Percentiles rank a stretch among this genome's conserved stretches.
Conservation (phyloP, 495 filamentous ascomycete species). For the Barbatosphaeria neglecta region DNA sequence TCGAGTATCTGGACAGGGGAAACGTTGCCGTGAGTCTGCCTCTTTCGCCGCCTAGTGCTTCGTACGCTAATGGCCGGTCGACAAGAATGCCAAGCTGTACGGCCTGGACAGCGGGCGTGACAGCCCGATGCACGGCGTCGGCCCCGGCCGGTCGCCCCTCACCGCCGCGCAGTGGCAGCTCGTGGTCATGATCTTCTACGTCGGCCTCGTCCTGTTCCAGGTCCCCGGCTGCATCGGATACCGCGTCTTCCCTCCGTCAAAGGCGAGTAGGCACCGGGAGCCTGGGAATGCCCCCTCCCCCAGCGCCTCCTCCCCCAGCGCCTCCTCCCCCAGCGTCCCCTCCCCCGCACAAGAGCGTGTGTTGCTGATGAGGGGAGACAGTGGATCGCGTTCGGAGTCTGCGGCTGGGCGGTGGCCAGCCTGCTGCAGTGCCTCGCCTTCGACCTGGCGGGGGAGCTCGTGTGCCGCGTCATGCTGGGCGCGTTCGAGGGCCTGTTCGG, state of each 20-base stretch:
- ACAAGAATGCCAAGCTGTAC: neutral
- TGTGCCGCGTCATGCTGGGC: neutral
- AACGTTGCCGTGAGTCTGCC: neutral
- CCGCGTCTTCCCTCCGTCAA: neutral
- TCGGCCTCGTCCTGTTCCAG: neutral
- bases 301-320: neutral
- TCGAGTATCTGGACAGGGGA: slow-evolving; percentile 1
- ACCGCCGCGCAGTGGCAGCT: neutral
- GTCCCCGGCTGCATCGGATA: neutral
- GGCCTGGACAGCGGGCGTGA: neutral
- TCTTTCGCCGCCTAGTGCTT: too few relatives aligned
- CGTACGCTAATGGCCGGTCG: too few relatives aligned
- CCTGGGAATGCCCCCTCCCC: neutral
- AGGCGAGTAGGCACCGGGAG: neutral
- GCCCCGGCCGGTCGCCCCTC: neutral
- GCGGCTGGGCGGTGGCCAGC: neutral
- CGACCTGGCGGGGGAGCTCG: neutral
- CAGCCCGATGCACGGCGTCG: neutral
- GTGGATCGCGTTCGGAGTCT: neutral
- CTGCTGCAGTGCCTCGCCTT: neutral
- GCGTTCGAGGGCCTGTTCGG: neutral
- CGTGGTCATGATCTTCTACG: neutral
- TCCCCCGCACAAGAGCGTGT: too few relatives aligned
- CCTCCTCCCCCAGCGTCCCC: neutral
- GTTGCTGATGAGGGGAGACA: too few relatives aligned